A percentile compares a stretch with the other conserved stretches of the same genome.
phyloP scores from a whole-genome alignment of 202 grass and related monocot species.

The Schoenoplectus tabernaemontani region DNA sequence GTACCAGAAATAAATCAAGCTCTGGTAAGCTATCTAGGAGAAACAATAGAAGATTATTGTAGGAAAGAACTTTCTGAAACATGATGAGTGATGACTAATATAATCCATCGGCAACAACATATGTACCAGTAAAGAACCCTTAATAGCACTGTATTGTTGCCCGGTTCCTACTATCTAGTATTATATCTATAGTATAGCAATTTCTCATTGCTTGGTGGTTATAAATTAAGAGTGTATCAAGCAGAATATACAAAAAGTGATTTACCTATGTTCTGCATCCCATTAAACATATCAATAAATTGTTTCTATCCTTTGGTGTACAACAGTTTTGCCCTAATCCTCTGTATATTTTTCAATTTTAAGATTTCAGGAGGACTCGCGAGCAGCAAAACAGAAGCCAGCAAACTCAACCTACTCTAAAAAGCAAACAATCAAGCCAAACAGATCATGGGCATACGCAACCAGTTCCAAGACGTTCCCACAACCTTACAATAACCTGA shows the following conservation, averaged over 20 bases:
- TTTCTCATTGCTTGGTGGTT: not conserved
- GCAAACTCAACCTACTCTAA: slow-evolving; percentile 19
- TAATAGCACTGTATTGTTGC: not conserved
- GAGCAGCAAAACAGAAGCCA: slow-evolving; percentile 29
- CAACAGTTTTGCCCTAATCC: not conserved
- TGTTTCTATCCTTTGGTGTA: not conserved
- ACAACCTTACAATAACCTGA: slow-evolving; percentile 31
- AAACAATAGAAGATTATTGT: not conserved
- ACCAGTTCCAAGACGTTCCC: slow-evolving; percentile 24
- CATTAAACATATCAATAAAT: not conserved
- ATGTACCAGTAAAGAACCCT: not conserved
- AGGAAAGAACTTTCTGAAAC: not conserved
- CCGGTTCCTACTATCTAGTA: not conserved
- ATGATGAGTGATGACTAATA: not conserved
- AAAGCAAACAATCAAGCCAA: slow-evolving; percentile 17
- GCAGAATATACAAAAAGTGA: not conserved
- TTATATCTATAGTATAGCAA: not conserved
- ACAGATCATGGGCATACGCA: slow-evolving; percentile 28
- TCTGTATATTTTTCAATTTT: not conserved
- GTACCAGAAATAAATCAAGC: not conserved
- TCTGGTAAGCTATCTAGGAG: not conserved
- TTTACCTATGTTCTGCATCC: not conserved
- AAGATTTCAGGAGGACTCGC: slow-evolving; percentile 64
- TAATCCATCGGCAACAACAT: not conserved
- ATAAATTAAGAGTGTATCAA: not conserved